A percentile compares a stretch with the other conserved stretches of the same genome.
These are phyloP conservation scores for Eucalyptus sp. DNA, from an alignment of 345 rosid species.

Conservation along the genomic window DNA sequence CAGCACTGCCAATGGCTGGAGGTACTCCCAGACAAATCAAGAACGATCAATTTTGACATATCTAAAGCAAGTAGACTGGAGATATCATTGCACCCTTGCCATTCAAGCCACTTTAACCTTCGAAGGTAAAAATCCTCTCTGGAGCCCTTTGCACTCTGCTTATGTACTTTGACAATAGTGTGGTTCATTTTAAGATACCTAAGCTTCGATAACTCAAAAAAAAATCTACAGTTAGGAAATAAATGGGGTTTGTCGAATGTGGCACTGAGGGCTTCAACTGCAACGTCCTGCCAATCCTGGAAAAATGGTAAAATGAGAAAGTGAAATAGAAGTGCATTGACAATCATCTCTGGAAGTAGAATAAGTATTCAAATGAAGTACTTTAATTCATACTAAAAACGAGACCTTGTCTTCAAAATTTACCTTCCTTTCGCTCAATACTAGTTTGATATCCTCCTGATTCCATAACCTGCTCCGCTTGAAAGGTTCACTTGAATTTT, in stretches of 20 bases:
- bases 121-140: background rate
- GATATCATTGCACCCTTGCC: background rate
- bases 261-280: background rate
- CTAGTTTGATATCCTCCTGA: background rate
- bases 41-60: background rate
- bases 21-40: background rate
- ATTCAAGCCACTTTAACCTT: background rate
- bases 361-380: background rate
- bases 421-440: background rate
- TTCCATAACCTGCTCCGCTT: background rate
- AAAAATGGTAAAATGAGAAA: background rate
- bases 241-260: background rate
- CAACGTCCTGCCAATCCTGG: background rate
- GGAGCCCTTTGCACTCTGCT: background rate
- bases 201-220: background rate
- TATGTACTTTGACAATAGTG: background rate
- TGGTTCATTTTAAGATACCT: background rate
- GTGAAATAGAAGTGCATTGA: background rate
- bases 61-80: background rate
- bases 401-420: background rate
- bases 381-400: too few relatives aligned
- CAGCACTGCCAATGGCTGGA: background rate
- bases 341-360: background rate
- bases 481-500: background rate
- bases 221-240: background rate